Percentiles rank a stretch among this genome's conserved stretches.
phyloP scores from a whole-genome alignment of 2,329 filamentous ascomycete genomes.

The Ophidiomyces ophidiicola region DNA sequence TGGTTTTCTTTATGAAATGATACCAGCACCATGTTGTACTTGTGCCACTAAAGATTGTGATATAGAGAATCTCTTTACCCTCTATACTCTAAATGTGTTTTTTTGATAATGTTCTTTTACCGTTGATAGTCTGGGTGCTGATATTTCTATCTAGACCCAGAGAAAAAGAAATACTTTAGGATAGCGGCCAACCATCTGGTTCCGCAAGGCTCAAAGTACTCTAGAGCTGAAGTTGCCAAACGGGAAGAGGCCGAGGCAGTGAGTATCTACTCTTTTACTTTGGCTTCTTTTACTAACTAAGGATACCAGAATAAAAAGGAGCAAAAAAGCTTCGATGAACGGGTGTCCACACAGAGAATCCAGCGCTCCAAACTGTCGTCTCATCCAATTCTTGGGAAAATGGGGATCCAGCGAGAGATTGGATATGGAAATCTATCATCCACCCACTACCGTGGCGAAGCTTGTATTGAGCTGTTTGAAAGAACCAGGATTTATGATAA shows the following conservation, averaged over 20 bases:
- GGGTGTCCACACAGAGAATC: conserved; percentile 25
- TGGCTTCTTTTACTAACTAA: neutral
- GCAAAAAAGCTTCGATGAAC: conserved; percentile 19
- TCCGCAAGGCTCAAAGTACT: conserved; percentile 24
- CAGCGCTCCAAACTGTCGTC: conserved; percentile 21
- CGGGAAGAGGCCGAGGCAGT: conserved; percentile 12
- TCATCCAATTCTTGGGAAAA: conserved; percentile 20
- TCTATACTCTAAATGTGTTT: neutral
- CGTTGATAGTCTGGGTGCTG: neutral
- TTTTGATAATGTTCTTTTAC: neutral
- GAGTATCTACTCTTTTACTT: neutral
- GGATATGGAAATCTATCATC: conserved; percentile 17
- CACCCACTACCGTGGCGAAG: conserved; percentile 21
- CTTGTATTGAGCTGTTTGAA: conserved; percentile 25
- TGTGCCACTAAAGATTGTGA: too few species aligned
- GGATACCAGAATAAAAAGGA: conserved; percentile 22
- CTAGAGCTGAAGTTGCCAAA: conserved; percentile 11
- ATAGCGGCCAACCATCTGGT: conserved; percentile 45
- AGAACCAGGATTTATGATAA: conserved; percentile 24
- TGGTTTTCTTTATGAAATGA: too few species aligned
- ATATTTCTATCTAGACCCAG: conserved; percentile 24
- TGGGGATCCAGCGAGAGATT: conserved; percentile 22
- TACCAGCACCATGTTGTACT: too few species aligned
- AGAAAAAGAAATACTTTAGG: conserved; percentile 56
- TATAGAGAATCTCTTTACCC: too few species aligned